Percentiles rank a stretch among this genome's conserved stretches.
phyloP scores from a whole-genome alignment of 495 filamentous ascomycete species.

The Penicillium paradoxum region DNA sequence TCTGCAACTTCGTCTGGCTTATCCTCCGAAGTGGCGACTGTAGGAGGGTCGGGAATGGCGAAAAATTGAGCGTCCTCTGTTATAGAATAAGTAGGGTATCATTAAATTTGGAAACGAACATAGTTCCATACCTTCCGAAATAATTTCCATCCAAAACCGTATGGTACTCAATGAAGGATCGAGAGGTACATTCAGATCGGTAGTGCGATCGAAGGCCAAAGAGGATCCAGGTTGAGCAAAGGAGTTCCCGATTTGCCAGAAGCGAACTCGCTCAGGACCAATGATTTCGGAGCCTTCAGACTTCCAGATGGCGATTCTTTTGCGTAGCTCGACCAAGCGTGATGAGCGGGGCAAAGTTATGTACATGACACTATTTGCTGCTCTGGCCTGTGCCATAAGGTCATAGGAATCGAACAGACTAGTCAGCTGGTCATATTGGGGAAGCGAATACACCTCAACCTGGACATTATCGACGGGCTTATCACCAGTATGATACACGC shows the following conservation, averaged over 20 bases:
- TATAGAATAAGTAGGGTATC: background rate
- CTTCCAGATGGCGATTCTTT: constrained; percentile 36
- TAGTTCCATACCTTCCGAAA: constrained; percentile 39
- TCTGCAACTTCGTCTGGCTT: constrained; percentile 37
- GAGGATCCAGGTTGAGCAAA: constrained; percentile 33
- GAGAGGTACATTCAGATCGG: constrained; percentile 31
- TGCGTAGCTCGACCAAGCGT: constrained; percentile 39
- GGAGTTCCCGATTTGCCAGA: constrained; percentile 43
- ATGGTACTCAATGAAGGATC: constrained; percentile 24
- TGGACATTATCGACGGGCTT: constrained; percentile 25
- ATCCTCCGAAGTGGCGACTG: constrained; percentile 19
- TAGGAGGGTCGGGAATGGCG: constrained; percentile 37
- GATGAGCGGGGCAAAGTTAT: constrained; percentile 37
- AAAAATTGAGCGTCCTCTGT: constrained; percentile 40
- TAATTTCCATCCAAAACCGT: constrained; percentile 43
- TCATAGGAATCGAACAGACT: constrained; percentile 45
- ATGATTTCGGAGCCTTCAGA: constrained; percentile 19
- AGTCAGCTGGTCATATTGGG: constrained; percentile 30
- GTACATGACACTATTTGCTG: constrained; percentile 36
- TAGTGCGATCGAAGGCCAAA: constrained; percentile 33
- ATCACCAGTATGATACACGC: constrained; percentile 18
- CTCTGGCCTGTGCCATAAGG: constrained; percentile 42
- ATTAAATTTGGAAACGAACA: background rate
- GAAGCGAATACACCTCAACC: constrained; percentile 39
- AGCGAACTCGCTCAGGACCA: constrained; percentile 35